Conservation (phyloP, 495 filamentous ascomycete species). For the Gamarada debralockiae region DNA sequence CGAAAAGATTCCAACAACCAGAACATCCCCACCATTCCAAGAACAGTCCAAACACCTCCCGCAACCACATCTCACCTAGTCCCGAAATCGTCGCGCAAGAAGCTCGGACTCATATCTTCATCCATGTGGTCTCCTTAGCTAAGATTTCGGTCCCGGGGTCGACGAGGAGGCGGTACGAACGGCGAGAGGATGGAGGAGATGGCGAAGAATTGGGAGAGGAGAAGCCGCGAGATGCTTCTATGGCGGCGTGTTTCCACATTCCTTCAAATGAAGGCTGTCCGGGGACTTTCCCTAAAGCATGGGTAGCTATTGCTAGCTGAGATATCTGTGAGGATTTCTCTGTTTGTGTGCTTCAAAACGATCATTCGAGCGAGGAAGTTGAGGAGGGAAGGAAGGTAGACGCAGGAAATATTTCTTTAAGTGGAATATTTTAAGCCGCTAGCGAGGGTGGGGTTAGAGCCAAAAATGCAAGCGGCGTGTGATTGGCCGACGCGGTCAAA, state of each 20-base stretch:
- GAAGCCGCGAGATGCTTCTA: slow-evolving; percentile 77
- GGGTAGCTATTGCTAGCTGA: slow-evolving; percentile 33
- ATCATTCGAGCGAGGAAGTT: slow-evolving; percentile 96
- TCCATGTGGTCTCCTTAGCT: slow-evolving; percentile 53
- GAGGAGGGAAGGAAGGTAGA: slow-evolving; percentile 33
- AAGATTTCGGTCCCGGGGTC: slow-evolving; percentile 11
- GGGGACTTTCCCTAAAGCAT: slow-evolving; percentile 99
- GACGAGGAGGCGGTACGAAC: slow-evolving; percentile 23
- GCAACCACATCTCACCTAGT: slow-evolving; percentile 26
- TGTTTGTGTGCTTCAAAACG: slow-evolving; percentile 99
- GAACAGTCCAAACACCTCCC: slow-evolving; percentile 33
- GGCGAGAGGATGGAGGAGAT: slow-evolving; percentile 42
- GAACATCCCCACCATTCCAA: slow-evolving; percentile 25
- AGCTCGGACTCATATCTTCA: slow-evolving; percentile 86
- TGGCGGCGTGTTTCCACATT: slow-evolving; percentile 97
- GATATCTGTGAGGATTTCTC: slow-evolving; percentile 49
- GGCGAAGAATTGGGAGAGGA: slow-evolving; percentile 56
- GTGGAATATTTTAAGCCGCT: too few species aligned
- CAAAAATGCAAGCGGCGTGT: too few species aligned
- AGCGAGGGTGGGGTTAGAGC: too few species aligned
- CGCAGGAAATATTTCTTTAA: too few species aligned
- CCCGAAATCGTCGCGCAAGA: slow-evolving; percentile 33
- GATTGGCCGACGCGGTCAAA: too few species aligned
- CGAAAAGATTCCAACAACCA: slow-evolving; percentile 57
- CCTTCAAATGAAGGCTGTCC: slow-evolving; percentile 71